These are phyloP conservation scores for Metschnikowia noctiluminum DNA, from an alignment of 805 yeast genomes.

Conservation along the genomic window DNA sequence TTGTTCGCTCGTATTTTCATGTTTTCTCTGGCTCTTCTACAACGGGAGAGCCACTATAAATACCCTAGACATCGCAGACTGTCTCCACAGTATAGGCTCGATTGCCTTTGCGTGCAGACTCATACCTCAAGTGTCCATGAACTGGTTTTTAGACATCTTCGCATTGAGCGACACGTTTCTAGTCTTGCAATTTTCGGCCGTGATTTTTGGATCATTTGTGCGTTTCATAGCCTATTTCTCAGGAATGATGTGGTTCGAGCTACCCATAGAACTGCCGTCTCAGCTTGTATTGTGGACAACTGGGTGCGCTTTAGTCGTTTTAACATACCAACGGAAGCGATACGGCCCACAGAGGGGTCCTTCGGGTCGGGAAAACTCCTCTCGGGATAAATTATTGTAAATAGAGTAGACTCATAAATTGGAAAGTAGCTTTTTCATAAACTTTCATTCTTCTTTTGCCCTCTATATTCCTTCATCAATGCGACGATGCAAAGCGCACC, in stretches of 20 bases:
- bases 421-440: no score
- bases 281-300: constrained; percentile 2
- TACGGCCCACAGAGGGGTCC: constrained; percentile 1
- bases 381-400: neutral
- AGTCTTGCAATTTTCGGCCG: neutral
- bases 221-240: neutral
- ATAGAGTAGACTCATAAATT: no score
- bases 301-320: neutral
- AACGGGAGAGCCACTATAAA: constrained; percentile 12
- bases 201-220: neutral
- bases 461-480: no score
- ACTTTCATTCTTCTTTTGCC: neutral
- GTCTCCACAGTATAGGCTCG: constrained; percentile 11
- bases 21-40: constrained; percentile 3
- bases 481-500: no score
- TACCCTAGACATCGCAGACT: constrained; percentile 15
- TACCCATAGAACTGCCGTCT: constrained; percentile 10
- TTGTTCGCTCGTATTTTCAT: neutral
- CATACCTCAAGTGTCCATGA: constrained; percentile 15
- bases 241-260: constrained; percentile 7
- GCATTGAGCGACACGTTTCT: constrained; percentile 4
- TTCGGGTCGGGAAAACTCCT: neutral
- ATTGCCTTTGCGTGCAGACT: constrained; percentile 12
- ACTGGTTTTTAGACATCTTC: constrained; percentile 14
- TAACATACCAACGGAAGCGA: constrained; percentile 6